A percentile compares a stretch with the other conserved stretches of the same genome.
Evolutionary conservation across 176 grass and related monocot species (phyloP).

Genomic region (Triticum turgidum): DNA sequence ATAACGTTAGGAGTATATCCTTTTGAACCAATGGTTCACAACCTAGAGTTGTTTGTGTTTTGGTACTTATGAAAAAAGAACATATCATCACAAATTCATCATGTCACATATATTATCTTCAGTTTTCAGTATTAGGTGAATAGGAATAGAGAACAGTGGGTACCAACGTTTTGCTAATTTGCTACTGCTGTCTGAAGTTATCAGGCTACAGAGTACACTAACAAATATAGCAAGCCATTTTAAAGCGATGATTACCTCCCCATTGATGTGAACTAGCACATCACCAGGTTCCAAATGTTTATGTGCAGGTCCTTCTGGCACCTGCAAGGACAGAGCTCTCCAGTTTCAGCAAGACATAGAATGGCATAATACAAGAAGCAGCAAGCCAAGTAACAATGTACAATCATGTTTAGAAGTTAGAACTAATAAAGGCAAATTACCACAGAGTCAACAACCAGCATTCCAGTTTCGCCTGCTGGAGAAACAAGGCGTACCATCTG

Average conservation of each 20-base stretch:
- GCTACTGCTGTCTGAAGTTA: neutral
- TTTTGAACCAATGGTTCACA: neutral
- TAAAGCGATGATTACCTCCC: slow-evolving; percentile 50
- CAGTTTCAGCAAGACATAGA: slow-evolving; percentile 17
- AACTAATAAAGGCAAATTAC: slow-evolving; percentile 55
- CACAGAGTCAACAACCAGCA: slow-evolving; percentile 97
- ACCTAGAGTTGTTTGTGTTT: neutral
- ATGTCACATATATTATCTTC: slow-evolving; percentile 1
- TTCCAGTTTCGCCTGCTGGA: slow-evolving; percentile 83
- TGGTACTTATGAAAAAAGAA: neutral
- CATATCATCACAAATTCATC: neutral
- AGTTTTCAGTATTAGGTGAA: neutral
- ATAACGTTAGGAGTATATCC: neutral
- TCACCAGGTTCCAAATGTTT: slow-evolving; percentile 96
- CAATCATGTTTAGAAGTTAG: slow-evolving; percentile 21
- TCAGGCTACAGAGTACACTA: neutral
- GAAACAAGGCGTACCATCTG: slow-evolving; percentile 85
- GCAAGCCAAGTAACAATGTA: neutral
- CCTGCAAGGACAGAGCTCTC: slow-evolving; percentile 50
- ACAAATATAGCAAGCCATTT: slow-evolving; percentile 4
- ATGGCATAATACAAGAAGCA: slow-evolving; percentile 18
- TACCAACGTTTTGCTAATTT: slow-evolving; percentile 4
- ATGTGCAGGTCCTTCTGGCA: slow-evolving; percentile 91
- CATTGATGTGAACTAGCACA: slow-evolving; percentile 84
- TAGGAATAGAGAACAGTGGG: neutral